Evolutionary conservation across 306 rosid genomes (phyloP).

Genomic region (Hippophae gyantsensis): DNA sequence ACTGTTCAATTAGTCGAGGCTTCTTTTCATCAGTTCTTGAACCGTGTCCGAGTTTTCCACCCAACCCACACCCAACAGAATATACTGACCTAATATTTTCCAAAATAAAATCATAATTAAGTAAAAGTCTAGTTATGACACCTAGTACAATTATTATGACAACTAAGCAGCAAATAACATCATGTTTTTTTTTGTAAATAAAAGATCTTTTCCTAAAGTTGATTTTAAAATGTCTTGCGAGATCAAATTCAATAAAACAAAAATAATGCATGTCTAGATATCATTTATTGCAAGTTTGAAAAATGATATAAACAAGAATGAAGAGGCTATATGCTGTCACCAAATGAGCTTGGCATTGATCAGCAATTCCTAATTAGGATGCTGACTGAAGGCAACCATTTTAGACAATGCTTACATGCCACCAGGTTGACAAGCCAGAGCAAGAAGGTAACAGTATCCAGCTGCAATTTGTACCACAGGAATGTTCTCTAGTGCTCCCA

Average conservation of each 20-base stretch:
- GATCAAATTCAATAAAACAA: too few species aligned
- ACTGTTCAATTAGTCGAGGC: slow-evolving; percentile 73
- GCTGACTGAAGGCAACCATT: slow-evolving; percentile 7
- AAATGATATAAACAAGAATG: too few species aligned
- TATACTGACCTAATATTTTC: slow-evolving; percentile 67
- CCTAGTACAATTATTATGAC: not conserved
- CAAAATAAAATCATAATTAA: slow-evolving; percentile 8
- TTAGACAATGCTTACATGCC: slow-evolving; percentile 67
- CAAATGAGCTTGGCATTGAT: too few species aligned
- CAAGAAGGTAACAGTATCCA: slow-evolving; percentile 94
- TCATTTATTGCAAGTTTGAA: too few species aligned
- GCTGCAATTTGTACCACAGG: slow-evolving; percentile 98
- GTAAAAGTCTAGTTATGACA: slow-evolving; percentile 9
- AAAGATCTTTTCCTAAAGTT: too few species aligned
- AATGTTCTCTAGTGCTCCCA: slow-evolving; percentile 73
- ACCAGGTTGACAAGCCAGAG: slow-evolving; percentile 79
- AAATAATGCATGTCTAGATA: not conserved
- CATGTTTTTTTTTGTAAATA: too few species aligned
- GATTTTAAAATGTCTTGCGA: not conserved
- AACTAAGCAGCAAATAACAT: not conserved
- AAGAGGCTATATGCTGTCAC: too few species aligned
- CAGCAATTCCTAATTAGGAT: slow-evolving; percentile 1
- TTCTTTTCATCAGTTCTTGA: slow-evolving; percentile 68
- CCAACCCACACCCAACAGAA: slow-evolving; percentile 96
- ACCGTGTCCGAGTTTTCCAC: slow-evolving; percentile 96